Percentiles rank a stretch among this genome's conserved stretches.
phyloP scores from a whole-genome alignment of 1,284 basidiomycete genomes.

The Macrocystidia cucumis region DNA sequence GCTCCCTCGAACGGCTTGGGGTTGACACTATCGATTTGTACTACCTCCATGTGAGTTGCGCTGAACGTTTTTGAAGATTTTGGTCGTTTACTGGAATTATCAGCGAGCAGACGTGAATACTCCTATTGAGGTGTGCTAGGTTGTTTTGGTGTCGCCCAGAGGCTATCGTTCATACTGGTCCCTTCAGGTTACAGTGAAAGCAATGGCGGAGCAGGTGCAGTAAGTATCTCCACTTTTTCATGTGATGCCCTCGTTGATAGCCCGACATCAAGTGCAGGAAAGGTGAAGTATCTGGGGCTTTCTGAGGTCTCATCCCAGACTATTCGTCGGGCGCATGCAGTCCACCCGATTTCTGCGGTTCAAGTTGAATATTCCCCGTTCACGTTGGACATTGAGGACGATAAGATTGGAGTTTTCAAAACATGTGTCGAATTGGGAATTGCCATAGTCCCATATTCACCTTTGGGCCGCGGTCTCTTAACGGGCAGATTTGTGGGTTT shows the following conservation, averaged over 20 bases:
- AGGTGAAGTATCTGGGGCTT: conserved; percentile 53
- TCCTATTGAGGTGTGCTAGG: conserved; percentile 34
- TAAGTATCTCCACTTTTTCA: conserved; percentile 13
- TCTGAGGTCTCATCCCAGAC: conserved; percentile 53
- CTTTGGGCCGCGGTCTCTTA: conserved; percentile 55
- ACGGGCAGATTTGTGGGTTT: conserved; percentile 41
- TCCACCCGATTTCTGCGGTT: conserved; percentile 53
- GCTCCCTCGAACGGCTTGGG: no score
- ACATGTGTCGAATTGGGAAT: conserved; percentile 46
- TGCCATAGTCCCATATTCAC: conserved; percentile 51
- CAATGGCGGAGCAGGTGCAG: conserved; percentile 49
- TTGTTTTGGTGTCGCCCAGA: conserved; percentile 2
- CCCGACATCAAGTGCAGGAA: conserved; percentile 33
- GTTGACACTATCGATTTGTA: conserved; percentile 39
- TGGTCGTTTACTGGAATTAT: conserved; percentile 15
- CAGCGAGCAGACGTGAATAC: conserved; percentile 32
- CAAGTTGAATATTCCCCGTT: conserved; percentile 65
- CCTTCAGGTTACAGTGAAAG: conserved; percentile 31
- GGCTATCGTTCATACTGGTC: not conserved
- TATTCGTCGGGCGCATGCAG: conserved; percentile 54
- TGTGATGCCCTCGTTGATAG: conserved; percentile 1
- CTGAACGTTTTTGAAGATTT: conserved; percentile 15
- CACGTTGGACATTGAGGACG: conserved; percentile 42
- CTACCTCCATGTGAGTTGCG: conserved; percentile 36
- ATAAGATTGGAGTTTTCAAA: conserved; percentile 37